Base-by-base conservation (phyloP, 2,329 filamentous ascomycete species). In the Epichloe brachyelytri region DNA sequence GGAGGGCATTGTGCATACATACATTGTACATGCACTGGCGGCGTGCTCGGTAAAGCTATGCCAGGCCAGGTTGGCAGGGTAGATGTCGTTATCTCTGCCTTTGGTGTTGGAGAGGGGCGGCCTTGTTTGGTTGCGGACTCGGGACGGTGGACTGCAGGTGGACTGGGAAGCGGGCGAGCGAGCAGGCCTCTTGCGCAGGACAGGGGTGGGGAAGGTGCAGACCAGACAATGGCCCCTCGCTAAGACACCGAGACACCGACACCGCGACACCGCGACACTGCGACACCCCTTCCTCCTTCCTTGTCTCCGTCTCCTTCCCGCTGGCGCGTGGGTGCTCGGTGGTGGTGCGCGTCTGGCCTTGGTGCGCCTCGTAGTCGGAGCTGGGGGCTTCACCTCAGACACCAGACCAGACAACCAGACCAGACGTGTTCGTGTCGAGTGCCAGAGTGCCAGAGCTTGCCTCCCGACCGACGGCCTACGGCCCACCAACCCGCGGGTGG, bases 161-260 rank as follows among this genome's bases (percentile, higher is more conserved):
- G 48, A 22, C 33, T 34, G 26, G 22, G 33, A 5, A 7, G 33
- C 30, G 41, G 33, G 41, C 40, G 48, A 34, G 40, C 36, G 20
- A 37, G 40, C 39, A 34, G 38, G 41, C 46, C 45, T 26, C 45
- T 51, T 45, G 50, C 39, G 20, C 50, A 38, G 46, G 50, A 43
- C 45, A 48, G 40, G 50, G 45, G 40, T 48, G 40, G 41, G 40
- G 40, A 22, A 22, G 40, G 33, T 48, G 45, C 30, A 51, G 41
- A 8, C 4, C 17, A 38, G 20, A 36, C 20, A 39, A 26, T 22
- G 5, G 17, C 36, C 30, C 20, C 12, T 40, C n/a, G 19, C 37
- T 19, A 30, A 30, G 26, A 30, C 26, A 10, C 26, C 26, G 37
- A 39, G 37, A 39, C 37, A 26, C 22, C 22, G 22, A 26, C 22